Evolutionary conservation across 371 early-diverging fungal species (phyloP).

Genomic region (Basidiobolus meristosporus): DNA sequence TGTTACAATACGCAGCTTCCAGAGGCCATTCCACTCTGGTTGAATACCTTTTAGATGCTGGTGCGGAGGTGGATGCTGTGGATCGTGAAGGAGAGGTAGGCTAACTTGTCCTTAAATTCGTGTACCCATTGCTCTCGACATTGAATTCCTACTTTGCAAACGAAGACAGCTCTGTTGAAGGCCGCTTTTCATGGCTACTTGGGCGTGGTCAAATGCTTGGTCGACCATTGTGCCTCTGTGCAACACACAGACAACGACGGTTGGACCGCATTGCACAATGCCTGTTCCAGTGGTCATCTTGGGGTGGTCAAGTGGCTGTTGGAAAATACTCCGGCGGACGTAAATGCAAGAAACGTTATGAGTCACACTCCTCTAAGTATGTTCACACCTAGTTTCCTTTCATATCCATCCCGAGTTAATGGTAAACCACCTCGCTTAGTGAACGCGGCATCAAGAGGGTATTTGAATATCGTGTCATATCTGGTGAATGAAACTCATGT

Average conservation of each 20-base stretch:
- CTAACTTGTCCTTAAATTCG: not conserved
- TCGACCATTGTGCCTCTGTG: slow-evolving; percentile 38
- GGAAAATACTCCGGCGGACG: slow-evolving; percentile 23
- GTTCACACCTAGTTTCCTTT: not conserved
- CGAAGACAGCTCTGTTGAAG: slow-evolving; percentile 56
- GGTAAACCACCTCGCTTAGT: slow-evolving; percentile 17
- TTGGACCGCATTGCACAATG: slow-evolving; percentile 73
- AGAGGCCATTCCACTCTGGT: not conserved
- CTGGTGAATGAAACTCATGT: slow-evolving; percentile 37
- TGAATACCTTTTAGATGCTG: not conserved
- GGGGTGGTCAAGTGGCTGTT: slow-evolving; percentile 35
- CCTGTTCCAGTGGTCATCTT: slow-evolving; percentile 35
- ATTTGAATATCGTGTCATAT: slow-evolving; percentile 37
- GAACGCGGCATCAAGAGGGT: slow-evolving; percentile 61
- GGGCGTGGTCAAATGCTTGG: slow-evolving; percentile 35
- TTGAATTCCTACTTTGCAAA: no score
- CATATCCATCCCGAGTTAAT: not conserved
- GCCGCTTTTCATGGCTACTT: slow-evolving; percentile 52
- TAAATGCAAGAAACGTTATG: slow-evolving; percentile 35
- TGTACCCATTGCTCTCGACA: not conserved
- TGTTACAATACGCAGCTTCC: not conserved
- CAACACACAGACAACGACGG: slow-evolving; percentile 54
- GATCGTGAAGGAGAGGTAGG: slow-evolving; percentile 1
- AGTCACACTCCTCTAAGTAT: slow-evolving; percentile 64
- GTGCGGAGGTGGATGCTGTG: not conserved